Evolutionary conservation across 345 rosid genomes (phyloP).

Genomic region (Lenwebbia sp.): DNA sequence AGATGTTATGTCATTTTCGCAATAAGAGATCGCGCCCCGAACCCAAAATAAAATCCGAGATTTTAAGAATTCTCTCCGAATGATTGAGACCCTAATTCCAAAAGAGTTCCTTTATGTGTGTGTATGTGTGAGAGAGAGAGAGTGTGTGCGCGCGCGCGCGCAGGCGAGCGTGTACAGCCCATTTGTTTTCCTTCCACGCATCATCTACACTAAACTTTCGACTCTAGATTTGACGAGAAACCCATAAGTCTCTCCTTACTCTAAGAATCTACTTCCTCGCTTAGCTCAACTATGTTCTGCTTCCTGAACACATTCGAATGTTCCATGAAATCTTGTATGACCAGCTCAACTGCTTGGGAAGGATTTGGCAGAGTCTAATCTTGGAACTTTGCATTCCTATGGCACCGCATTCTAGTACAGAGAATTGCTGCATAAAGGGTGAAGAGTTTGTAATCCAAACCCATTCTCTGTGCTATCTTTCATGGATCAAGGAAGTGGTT

Average conservation of each 20-base stretch:
- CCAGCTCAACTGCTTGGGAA: background rate
- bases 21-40: background rate
- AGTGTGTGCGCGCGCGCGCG: too few species aligned
- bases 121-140: too few species aligned
- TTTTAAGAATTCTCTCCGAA: background rate
- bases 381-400: background rate
- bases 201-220: background rate
- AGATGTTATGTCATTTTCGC: background rate
- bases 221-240: background rate
- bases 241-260: background rate
- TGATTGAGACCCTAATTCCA: background rate
- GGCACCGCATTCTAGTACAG: background rate
- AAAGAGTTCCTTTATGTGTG: background rate
- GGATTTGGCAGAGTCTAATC: background rate
- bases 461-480: background rate
- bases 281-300: background rate
- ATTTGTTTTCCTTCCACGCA: background rate
- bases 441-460: background rate
- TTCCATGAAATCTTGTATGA: background rate
- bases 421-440: background rate
- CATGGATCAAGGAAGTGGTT: background rate
- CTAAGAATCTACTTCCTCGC: background rate
- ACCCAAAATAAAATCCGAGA: background rate
- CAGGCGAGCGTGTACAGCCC: too few species aligned
- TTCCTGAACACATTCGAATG: background rate